Evolutionary conservation across 2,329 filamentous ascomycete genomes (phyloP).

Genomic region (Cadophora sp.): DNA sequence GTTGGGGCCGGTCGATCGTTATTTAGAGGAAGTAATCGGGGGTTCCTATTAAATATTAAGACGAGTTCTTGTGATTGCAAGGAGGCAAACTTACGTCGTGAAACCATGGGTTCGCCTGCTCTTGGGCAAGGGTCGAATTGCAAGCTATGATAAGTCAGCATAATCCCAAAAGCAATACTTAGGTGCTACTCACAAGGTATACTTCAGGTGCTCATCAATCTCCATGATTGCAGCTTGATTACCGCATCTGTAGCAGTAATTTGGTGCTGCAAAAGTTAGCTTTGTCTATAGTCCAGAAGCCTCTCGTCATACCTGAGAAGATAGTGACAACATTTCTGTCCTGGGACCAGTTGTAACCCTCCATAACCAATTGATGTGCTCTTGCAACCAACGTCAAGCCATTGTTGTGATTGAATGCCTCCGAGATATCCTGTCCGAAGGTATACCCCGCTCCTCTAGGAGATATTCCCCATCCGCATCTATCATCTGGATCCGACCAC

Average conservation of each 20-base stretch:
- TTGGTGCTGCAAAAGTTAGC: constrained; percentile 65
- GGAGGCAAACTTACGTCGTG: constrained; percentile 69
- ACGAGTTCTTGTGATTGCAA: background rate
- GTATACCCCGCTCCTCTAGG: constrained; percentile 94
- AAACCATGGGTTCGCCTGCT: constrained; percentile 98
- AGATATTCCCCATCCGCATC: constrained; percentile 95
- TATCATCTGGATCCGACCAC: constrained; percentile 97
- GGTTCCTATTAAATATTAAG: constrained; percentile 61
- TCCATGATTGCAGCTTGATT: constrained; percentile 99
- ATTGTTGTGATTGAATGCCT: constrained; percentile 99
- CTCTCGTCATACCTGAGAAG: constrained; percentile 76
- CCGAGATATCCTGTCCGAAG: constrained; percentile 95
- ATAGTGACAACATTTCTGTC: constrained; percentile 98
- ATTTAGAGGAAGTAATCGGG: constrained; percentile 97
- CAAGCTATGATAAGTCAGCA: constrained; percentile 67
- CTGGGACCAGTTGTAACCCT: constrained; percentile 99
- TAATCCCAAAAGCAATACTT: background rate
- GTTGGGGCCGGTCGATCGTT: constrained; percentile 21
- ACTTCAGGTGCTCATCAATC: constrained; percentile 99
- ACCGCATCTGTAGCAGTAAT: constrained; percentile 98
- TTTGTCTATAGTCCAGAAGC: background rate
- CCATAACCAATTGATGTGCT: constrained; percentile 98
- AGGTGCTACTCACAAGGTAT: constrained; percentile 83
- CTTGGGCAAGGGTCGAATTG: constrained; percentile 99
- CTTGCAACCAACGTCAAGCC: constrained; percentile 93